Conservation (phyloP, 768 basidiomycete species). For the Psilocybe azurescens region DNA sequence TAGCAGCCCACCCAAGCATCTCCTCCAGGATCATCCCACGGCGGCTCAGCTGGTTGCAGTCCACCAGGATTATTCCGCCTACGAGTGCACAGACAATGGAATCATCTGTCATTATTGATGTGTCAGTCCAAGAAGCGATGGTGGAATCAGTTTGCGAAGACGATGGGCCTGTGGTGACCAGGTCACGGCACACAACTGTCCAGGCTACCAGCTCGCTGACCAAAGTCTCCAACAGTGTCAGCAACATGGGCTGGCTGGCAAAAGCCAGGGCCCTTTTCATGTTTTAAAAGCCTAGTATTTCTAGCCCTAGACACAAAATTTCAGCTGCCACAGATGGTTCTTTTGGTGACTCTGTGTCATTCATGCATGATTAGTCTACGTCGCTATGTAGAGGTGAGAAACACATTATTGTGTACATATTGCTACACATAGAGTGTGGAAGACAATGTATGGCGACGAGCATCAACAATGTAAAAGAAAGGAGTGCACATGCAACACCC, state of each 20-base stretch:
- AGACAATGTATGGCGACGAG: too few species aligned
- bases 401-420: too few species aligned
- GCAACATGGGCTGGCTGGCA: constrained; percentile 8
- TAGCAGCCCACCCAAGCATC: constrained; percentile 46
- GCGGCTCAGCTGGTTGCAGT: constrained; percentile 47
- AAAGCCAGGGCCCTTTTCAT: constrained; percentile 11
- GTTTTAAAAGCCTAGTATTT: too few species aligned
- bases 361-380: too few species aligned
- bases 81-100: too few species aligned
- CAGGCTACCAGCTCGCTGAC: constrained; percentile 37
- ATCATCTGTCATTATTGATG: constrained; percentile 45
- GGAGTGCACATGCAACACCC: too few species aligned
- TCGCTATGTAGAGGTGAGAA: too few species aligned
- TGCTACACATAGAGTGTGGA: too few species aligned
- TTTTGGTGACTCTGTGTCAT: too few species aligned
- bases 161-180: constrained; percentile 13
- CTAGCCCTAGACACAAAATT: too few species aligned
- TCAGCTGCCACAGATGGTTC: too few species aligned
- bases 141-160: constrained; percentile 31
- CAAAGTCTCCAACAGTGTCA: constrained; percentile 16
- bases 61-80: constrained; percentile 39
- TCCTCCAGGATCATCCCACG: constrained; percentile 52
- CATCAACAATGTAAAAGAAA: too few species aligned
- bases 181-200: constrained; percentile 26
- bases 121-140: constrained; percentile 54